phyloP scores from a whole-genome alignment of 139 green algal genomes.

The Chlamydomonas incerta region DNA sequence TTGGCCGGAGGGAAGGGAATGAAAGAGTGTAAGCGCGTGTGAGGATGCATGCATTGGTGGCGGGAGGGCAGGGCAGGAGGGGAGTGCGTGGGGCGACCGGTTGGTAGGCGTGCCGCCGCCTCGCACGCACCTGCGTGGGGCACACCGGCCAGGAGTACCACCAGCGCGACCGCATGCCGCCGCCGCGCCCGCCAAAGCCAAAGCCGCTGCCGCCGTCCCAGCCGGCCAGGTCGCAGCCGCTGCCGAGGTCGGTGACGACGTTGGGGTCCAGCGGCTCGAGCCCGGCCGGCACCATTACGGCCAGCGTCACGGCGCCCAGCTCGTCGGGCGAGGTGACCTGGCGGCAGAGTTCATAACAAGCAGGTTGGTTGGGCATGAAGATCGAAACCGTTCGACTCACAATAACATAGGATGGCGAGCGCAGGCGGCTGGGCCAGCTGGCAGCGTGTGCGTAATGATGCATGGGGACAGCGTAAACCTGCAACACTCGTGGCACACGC shows the following conservation, averaged over 20 bases:
- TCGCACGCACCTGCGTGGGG: constrained; percentile 7
- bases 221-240: neutral
- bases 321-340: constrained; percentile 76
- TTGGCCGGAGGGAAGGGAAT: too few species aligned
- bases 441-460: too few species aligned
- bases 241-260: neutral
- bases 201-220: neutral
- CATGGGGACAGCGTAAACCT: too few species aligned
- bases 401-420: too few species aligned
- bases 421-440: too few species aligned
- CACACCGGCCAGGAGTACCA: constrained; percentile 48
- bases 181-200: neutral
- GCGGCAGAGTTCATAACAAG: constrained; percentile 8
- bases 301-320: constrained; percentile 58
- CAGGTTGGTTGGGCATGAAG: too few species aligned
- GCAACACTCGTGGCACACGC: neutral
- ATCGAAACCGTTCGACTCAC: too few species aligned
- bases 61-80: too few species aligned
- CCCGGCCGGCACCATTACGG: constrained; percentile 67
- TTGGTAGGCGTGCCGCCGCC: too few species aligned
- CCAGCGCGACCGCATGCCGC: neutral
- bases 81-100: too few species aligned
- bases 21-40: too few species aligned
- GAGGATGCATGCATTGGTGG: too few species aligned
- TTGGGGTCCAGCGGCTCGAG: constrained; percentile 78